These are phyloP conservation scores for Pichia sp. DNA, from an alignment of 1,139 yeast species.

Conservation along the genomic window DNA sequence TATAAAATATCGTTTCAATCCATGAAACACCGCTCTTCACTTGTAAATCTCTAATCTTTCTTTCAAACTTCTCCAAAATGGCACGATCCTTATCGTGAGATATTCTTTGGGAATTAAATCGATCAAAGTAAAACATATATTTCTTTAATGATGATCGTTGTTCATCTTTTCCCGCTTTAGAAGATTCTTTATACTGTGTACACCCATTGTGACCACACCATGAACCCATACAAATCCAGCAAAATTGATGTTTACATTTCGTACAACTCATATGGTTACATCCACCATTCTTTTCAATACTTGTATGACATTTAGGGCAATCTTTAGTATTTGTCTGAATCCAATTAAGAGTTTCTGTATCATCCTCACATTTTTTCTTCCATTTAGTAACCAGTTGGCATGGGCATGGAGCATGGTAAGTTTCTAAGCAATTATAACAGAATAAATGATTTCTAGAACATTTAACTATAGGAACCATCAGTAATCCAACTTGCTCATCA, in stretches of 20 bases:
- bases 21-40: conserved; percentile 68
- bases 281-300: conserved; percentile 79
- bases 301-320: conserved; percentile 66
- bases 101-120: conserved; percentile 74
- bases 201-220: conserved; percentile 81
- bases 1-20: conserved; percentile 86
- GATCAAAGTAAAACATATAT: conserved; percentile 74
- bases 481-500: conserved; percentile 35
- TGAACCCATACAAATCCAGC: conserved; percentile 86
- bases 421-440: conserved; percentile 76
- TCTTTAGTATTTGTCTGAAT: conserved; percentile 82
- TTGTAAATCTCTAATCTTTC: conserved; percentile 64
- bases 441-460: conserved; percentile 71
- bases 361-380: conserved; percentile 81
- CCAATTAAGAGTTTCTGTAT: conserved; percentile 90
- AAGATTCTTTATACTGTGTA: conserved; percentile 48
- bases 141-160: conserved; percentile 42
- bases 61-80: conserved; percentile 61
- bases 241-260: conserved; percentile 75
- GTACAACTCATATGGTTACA: conserved; percentile 95
- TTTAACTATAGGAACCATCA: conserved; percentile 58
- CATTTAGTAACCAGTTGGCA: conserved; percentile 70
- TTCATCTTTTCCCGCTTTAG: conserved; percentile 26
- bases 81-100: conserved; percentile 74
- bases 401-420: conserved; percentile 79